These are phyloP conservation scores for Sanghuangporus baumii DNA, from an alignment of 1,284 basidiomycete genomes.

Conservation along the genomic window DNA sequence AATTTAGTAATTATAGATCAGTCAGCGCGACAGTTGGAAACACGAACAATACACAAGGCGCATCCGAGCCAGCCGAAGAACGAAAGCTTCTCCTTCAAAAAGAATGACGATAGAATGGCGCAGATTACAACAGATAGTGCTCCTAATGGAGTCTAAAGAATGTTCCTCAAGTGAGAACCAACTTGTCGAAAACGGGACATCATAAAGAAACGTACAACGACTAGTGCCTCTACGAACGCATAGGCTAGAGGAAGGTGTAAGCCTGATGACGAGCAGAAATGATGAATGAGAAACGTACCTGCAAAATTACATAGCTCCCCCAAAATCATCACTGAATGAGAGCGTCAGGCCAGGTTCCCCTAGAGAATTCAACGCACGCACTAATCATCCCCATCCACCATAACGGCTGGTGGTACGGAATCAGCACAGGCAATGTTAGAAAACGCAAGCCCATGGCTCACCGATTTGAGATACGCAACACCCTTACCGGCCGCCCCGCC, in stretches of 20 bases:
- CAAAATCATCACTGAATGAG: constrained; percentile 35
- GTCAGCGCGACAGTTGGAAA: constrained; percentile 13
- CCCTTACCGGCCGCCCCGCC: constrained; percentile 55
- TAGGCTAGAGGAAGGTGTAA: constrained; percentile 24
- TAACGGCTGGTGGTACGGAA: constrained; percentile 26
- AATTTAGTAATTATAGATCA: not conserved
- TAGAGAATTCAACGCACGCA: constrained; percentile 1
- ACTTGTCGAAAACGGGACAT: not conserved
- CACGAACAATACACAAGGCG: constrained; percentile 44
- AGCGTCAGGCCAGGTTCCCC: constrained; percentile 21
- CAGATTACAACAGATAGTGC: constrained; percentile 66
- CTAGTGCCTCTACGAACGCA: constrained; percentile 45
- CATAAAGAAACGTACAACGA: constrained; percentile 32
- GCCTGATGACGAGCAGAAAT: not conserved
- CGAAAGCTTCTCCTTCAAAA: constrained; percentile 58
- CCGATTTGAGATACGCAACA: constrained; percentile 56
- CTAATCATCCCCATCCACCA: constrained; percentile 50
- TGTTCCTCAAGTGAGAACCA: constrained; percentile 16
- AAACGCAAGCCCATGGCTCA: constrained; percentile 20
- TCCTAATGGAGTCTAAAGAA: constrained; percentile 51
- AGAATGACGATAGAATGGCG: constrained; percentile 66
- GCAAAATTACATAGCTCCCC: constrained; percentile 31
- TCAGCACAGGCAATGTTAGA: not conserved
- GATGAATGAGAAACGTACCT: constrained; percentile 2
- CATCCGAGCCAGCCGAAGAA: constrained; percentile 59